phyloP scores from a whole-genome alignment of 345 rosid species.

The Syzygium aqueum region DNA sequence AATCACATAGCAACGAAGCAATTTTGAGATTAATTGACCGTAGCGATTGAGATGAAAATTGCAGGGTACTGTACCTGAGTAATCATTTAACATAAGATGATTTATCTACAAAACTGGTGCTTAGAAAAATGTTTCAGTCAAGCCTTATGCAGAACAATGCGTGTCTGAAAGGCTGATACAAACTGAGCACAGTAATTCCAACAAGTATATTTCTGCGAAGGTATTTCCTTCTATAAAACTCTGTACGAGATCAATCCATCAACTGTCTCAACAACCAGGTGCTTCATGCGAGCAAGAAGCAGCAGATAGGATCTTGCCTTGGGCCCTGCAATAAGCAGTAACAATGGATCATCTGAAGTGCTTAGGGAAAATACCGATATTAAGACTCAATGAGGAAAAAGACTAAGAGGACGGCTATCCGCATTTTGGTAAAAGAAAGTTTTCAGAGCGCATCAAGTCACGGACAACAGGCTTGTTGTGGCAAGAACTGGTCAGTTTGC shows the following conservation, averaged over 20 bases:
- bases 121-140: not conserved
- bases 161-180: not conserved
- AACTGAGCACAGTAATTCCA: not conserved
- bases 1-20: not conserved
- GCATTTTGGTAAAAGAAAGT: not conserved
- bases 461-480: not conserved
- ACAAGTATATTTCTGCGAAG: too few species aligned
- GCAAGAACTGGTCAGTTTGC: not conserved
- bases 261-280: conserved; percentile 45
- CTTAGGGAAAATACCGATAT: not conserved
- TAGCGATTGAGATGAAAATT: not conserved
- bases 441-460: not conserved
- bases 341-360: not conserved
- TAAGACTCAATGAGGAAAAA: not conserved
- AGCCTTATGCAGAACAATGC: not conserved
- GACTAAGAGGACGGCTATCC: not conserved
- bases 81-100: not conserved
- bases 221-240: conserved; percentile 10
- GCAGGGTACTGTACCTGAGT: not conserved
- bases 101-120: not conserved
- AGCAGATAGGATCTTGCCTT: conserved; percentile 57
- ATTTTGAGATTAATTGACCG: not conserved
- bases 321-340: conserved; percentile 29
- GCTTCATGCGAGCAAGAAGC: conserved; percentile 57
- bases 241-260: conserved; percentile 51